phyloP scores from a whole-genome alignment of 306 rosid species.

The Casuarina equisetifolia region DNA sequence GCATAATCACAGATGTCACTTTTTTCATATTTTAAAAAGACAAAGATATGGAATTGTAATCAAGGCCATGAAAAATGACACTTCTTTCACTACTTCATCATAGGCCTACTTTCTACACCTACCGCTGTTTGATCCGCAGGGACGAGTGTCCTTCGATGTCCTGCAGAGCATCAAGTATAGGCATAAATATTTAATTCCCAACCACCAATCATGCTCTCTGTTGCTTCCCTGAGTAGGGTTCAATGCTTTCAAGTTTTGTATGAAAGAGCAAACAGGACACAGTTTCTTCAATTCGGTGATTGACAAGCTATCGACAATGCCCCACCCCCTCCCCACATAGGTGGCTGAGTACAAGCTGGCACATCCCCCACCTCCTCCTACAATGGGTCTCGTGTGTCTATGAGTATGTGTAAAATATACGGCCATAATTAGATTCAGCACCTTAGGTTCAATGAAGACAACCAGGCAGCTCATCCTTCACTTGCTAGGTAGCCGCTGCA shows the following conservation, averaged over 20 bases:
- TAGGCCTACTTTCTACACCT: too few species aligned
- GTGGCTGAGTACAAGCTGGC: not conserved
- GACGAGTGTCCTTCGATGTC: too few species aligned
- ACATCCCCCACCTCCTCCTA: not conserved
- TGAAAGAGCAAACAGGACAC: not conserved
- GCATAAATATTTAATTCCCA: not conserved
- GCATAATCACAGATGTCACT: too few species aligned
- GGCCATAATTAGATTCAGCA: not conserved
- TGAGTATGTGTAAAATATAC: not conserved
- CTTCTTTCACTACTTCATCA: too few species aligned
- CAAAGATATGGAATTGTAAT: too few species aligned
- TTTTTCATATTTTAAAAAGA: too few species aligned
- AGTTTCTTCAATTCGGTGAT: not conserved
- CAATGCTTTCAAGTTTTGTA: not conserved
- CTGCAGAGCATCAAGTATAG: not conserved
- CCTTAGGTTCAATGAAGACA: not conserved
- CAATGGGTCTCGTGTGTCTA: not conserved
- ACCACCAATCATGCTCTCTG: not conserved
- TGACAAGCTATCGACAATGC: not conserved
- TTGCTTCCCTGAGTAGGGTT: not conserved
- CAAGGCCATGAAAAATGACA: too few species aligned
- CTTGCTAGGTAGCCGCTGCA: not conserved
- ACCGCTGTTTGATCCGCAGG: too few species aligned
- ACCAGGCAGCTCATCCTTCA: not conserved
- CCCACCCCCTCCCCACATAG: constrained; percentile 13